Conservation (phyloP, 2,329 filamentous ascomycete genomes). For the Tolypocladium guangdongense region DNA sequence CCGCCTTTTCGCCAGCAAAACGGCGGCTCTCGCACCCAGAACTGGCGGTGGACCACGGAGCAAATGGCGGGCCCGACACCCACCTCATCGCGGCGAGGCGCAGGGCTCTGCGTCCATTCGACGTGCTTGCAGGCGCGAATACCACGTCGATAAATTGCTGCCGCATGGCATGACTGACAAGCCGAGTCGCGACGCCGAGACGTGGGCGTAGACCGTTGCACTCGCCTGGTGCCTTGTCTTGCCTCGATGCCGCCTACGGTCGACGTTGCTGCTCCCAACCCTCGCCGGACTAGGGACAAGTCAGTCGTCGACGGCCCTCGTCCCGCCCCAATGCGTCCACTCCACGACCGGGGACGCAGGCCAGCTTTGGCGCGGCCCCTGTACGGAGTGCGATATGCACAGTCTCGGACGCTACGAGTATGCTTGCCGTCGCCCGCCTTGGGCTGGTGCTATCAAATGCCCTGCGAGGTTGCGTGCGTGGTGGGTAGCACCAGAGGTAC, state of each 20-base stretch:
- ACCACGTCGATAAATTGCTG: conserved; percentile 1
- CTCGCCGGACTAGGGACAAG: background rate
- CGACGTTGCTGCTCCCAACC: background rate
- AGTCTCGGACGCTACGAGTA: background rate
- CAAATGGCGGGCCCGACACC: conserved; percentile 1
- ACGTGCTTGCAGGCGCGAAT: background rate
- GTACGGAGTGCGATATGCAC: background rate
- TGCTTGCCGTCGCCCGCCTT: background rate
- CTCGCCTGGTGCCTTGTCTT: background rate
- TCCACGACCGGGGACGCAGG: background rate
- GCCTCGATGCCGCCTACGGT: background rate
- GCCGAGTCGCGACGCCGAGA: background rate
- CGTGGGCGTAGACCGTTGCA: background rate
- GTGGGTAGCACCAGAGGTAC: background rate
- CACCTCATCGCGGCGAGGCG: conserved; percentile 1
- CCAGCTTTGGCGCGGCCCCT: background rate
- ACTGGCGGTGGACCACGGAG: conserved; percentile 8
- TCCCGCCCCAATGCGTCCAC: background rate
- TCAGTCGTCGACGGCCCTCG: background rate
- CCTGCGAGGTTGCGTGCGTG: background rate
- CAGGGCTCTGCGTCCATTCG: conserved; percentile 1
- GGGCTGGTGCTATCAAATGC: background rate
- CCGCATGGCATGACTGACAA: background rate
- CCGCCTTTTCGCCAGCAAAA: conserved; percentile 12
- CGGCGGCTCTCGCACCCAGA: conserved; percentile 5